These are phyloP conservation scores for Quercus aquifolioides DNA, from an alignment of 306 rosid genomes.

Conservation along the genomic window DNA sequence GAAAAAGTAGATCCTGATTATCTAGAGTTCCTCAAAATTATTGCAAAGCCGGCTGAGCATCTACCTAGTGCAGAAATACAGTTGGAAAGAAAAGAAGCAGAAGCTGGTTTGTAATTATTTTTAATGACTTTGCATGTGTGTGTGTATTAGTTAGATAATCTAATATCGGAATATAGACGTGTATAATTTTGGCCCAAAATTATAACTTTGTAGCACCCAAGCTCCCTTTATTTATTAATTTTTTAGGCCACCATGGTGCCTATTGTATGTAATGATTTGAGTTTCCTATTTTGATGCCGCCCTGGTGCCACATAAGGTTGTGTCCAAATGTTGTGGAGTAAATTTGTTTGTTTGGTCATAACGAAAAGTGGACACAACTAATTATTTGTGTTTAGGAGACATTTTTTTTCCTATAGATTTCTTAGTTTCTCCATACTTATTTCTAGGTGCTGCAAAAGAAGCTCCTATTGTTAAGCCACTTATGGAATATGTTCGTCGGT, in stretches of 20 bases:
- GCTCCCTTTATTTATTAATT: no score
- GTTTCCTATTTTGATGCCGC: background rate
- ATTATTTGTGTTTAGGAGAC: background rate
- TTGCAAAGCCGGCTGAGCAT: conserved; percentile 84
- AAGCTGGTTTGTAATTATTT: conserved; percentile 66
- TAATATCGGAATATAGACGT: background rate
- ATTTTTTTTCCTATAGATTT: background rate
- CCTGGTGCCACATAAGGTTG: conserved; percentile 2
- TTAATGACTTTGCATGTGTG: conserved; percentile 1
- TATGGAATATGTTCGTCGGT: conserved; percentile 85
- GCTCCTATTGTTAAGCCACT: conserved; percentile 74
- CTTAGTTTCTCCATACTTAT: conserved; percentile 16
- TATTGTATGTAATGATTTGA: background rate
- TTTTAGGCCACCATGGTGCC: background rate
- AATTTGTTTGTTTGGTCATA: no score
- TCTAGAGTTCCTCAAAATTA: conserved; percentile 82
- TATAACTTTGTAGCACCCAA: background rate
- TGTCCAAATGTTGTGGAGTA: background rate
- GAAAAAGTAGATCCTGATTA: conserved; percentile 76
- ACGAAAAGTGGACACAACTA: background rate
- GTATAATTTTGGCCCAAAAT: background rate
- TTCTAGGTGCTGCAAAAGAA: conserved; percentile 70
- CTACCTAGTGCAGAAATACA: conserved; percentile 99
- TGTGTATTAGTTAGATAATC: background rate
- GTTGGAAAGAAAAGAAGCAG: conserved; percentile 93